These are phyloP conservation scores for Daldinia sp. DNA, from an alignment of 2,329 filamentous ascomycete genomes.

Conservation along the genomic window DNA sequence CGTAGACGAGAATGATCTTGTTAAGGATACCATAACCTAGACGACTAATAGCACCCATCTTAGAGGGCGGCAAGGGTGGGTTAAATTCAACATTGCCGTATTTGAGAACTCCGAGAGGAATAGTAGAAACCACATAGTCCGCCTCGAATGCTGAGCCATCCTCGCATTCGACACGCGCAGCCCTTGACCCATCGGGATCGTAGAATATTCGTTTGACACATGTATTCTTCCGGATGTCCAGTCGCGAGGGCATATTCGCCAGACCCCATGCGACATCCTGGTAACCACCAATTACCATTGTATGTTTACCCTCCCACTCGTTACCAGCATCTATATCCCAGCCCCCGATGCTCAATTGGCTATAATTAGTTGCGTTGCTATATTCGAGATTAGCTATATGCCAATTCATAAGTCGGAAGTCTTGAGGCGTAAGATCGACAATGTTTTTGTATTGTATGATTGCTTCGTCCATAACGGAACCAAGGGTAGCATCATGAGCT, in stretches of 20 bases:
- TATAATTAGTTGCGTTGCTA: constrained; percentile 90
- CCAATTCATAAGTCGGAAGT: constrained; percentile 94
- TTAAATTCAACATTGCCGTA: constrained; percentile 82
- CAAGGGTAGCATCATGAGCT: constrained; percentile 75
- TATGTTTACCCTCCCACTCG: constrained; percentile 94
- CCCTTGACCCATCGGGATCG: constrained; percentile 59
- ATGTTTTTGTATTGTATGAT: constrained; percentile 86
- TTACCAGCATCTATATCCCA: constrained; percentile 99
- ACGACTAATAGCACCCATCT: constrained; percentile 78
- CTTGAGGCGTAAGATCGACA: constrained; percentile 82
- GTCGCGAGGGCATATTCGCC: constrained; percentile 75
- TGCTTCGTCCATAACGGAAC: constrained; percentile 91
- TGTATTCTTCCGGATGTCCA: constrained; percentile 79
- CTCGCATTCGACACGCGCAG: constrained; percentile 74
- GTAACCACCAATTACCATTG: constrained; percentile 92
- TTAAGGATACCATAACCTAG: constrained; percentile 95
- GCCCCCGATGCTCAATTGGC: constrained; percentile 83
- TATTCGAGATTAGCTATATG: constrained; percentile 98
- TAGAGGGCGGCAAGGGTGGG: constrained; percentile 90
- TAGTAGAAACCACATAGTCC: constrained; percentile 90
- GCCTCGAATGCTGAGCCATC: constrained; percentile 80
- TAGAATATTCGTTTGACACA: constrained; percentile 76
- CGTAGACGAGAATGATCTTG: constrained; percentile 92
- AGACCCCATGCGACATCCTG: constrained; percentile 91
- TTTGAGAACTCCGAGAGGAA: constrained; percentile 91